phyloP scores from a whole-genome alignment of 2,329 filamentous ascomycete species.

The Trichoderma koningii region DNA sequence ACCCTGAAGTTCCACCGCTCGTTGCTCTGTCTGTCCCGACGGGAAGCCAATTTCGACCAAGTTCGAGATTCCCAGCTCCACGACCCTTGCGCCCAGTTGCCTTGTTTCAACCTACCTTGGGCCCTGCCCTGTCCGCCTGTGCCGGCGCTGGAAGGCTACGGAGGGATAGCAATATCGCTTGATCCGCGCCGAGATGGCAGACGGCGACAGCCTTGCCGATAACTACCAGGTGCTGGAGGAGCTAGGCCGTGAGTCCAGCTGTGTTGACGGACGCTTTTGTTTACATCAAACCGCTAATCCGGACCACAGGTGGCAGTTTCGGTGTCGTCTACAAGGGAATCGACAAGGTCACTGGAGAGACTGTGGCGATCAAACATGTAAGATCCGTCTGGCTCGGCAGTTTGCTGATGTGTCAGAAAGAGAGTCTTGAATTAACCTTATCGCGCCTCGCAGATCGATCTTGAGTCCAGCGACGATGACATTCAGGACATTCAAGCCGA shows the following conservation, averaged over 20 bases:
- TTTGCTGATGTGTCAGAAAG: neutral
- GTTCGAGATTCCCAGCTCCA: neutral
- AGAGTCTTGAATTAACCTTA: neutral
- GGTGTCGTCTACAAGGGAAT: conserved; percentile 97
- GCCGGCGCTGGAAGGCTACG: neutral
- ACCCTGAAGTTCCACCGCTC: conserved; percentile 15
- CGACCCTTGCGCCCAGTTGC: conserved; percentile 1
- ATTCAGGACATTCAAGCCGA: conserved; percentile 98
- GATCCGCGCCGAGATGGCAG: conserved; percentile 49
- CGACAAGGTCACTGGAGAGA: conserved; percentile 84
- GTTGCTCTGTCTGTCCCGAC: neutral
- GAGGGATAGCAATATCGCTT: conserved; percentile 13
- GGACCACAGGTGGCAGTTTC: conserved; percentile 78
- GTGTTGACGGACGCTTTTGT: neutral
- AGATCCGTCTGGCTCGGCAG: conserved; percentile 39
- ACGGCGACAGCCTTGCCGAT: conserved; percentile 69
- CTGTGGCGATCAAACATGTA: conserved; percentile 96
- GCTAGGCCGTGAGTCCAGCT: conserved; percentile 73
- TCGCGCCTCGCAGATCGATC: conserved; percentile 74
- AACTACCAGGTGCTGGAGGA: conserved; percentile 96
- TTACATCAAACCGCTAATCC: conserved; percentile 24
- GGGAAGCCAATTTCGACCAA: conserved; percentile 13
- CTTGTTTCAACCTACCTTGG: neutral
- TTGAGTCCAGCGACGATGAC: conserved; percentile 97
- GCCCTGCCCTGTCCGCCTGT: conserved; percentile 4